A percentile compares a stretch with the other conserved stretches of the same genome.
phyloP scores from a whole-genome alignment of 352 stramenopile genomes.

The Pythium grandisporangium region DNA sequence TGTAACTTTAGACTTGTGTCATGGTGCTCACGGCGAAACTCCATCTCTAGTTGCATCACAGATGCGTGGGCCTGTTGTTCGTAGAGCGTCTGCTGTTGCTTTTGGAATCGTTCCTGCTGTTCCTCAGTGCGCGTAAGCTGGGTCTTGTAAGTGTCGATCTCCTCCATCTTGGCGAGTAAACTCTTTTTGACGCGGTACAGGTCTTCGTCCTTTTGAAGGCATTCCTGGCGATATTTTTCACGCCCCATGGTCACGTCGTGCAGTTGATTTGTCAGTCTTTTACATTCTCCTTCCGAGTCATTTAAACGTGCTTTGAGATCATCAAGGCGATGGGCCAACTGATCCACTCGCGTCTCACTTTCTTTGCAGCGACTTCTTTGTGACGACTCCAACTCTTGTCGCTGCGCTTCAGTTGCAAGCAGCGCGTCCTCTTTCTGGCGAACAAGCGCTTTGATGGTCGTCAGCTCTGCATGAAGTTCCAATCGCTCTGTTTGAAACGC shows the following conservation, averaged over 20 bases:
- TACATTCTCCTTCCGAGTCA: background rate
- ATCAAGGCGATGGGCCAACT: slow-evolving; percentile 32
- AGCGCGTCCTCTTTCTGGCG: background rate
- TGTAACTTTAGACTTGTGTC: slow-evolving; percentile 32
- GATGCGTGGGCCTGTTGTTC: slow-evolving; percentile 42
- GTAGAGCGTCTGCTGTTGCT: slow-evolving; percentile 54
- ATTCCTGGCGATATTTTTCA: slow-evolving; percentile 34
- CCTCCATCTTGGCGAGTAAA: slow-evolving; percentile 26
- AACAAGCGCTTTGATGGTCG: background rate
- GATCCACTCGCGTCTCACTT: slow-evolving; percentile 1
- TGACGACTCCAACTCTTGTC: background rate
- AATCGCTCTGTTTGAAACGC: background rate
- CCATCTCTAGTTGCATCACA: slow-evolving; percentile 54
- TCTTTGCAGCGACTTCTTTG: too few relatives aligned
- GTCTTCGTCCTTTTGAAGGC: slow-evolving; percentile 40
- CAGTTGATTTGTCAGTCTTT: background rate
- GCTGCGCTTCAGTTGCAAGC: background rate
- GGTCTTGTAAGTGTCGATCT: slow-evolving; percentile 34
- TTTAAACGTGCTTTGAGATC: slow-evolving; percentile 37
- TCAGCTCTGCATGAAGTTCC: background rate
- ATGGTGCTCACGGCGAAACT: slow-evolving; percentile 60
- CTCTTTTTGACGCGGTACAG: slow-evolving; percentile 40
- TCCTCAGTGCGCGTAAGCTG: slow-evolving; percentile 37
- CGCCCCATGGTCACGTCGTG: slow-evolving; percentile 1
- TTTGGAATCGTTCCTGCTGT: slow-evolving; percentile 37